A percentile compares a stretch with the other conserved stretches of the same genome.
These are phyloP conservation scores for Pythium coloratum DNA, from an alignment of 352 stramenopile genomes.

Conservation along the genomic window DNA sequence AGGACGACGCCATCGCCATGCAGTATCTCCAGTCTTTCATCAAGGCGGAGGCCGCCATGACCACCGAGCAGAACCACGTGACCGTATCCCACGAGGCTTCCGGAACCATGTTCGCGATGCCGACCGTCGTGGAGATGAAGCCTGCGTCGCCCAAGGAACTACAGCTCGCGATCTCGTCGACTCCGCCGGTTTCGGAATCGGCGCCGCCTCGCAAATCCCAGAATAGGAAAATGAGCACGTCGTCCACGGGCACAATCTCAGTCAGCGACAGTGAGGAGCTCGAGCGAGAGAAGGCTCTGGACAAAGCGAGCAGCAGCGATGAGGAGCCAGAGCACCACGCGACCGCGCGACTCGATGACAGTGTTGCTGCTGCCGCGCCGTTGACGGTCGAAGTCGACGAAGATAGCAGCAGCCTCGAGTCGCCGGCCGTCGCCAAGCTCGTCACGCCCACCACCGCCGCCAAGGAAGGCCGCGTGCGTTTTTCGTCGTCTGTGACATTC, in stretches of 20 bases:
- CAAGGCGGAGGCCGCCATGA: constrained; percentile 12
- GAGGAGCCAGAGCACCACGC: constrained; percentile 12
- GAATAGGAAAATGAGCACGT: constrained; percentile 35
- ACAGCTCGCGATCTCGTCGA: constrained; percentile 8
- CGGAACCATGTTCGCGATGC: constrained; percentile 10
- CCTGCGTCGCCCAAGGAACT: constrained; percentile 25
- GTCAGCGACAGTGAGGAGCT: constrained; percentile 32
- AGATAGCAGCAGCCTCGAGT: neutral
- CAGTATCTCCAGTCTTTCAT: constrained; percentile 31
- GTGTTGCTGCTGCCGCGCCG: neutral
- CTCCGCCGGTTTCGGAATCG: constrained; percentile 7
- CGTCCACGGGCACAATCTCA: constrained; percentile 35
- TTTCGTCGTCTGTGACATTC: constrained; percentile 8
- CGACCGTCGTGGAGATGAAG: constrained; percentile 27
- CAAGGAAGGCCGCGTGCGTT: constrained; percentile 4
- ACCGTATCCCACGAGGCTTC: constrained; percentile 24
- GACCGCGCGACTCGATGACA: neutral
- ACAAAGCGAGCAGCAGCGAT: neutral
- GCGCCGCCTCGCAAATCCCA: neutral
- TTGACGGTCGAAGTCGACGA: constrained; percentile 27
- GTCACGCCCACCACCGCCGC: neutral
- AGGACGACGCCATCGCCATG: constrained; percentile 30
- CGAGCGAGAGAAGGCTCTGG: constrained; percentile 15
- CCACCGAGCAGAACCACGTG: constrained; percentile 21
- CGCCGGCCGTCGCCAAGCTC: neutral